Evolutionary conservation across 345 rosid species (phyloP), one percentile per base, ranked within the genome.

Genomic region (Pistacia atlantica): DNA sequence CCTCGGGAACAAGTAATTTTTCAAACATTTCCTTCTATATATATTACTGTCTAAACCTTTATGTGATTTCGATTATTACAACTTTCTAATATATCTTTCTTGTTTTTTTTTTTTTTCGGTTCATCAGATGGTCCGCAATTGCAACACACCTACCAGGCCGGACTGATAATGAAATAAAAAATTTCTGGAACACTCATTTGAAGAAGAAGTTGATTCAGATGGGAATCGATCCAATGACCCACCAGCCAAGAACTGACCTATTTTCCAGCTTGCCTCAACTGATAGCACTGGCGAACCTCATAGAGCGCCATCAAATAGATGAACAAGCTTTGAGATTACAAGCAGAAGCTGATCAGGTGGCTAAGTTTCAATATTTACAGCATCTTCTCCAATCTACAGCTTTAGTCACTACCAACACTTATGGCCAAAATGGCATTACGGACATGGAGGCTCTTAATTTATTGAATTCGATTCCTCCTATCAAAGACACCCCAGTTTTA

Each of bases 181-280:
- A 90, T 52, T 89, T 86, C 74, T 90, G 95, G 95, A 90, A 90
- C 84, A 90, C 92, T 52, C 89, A 90, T 69, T 79, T 90, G 73
- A 89, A 86, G 79, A 90, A 89, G 86, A 90, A 89, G 81, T 85
- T 92, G 78, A 83, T 90, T 73, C 87, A 90, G 80, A 90, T 92
- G 97, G 97, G 97, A n/a, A 77, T 87, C 71, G 97, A 92, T 81
- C 95, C 97, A 22, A 88, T 86, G 83, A 92, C 97, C 65, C 97
- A 92, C 79, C 87, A 85, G 73, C 93, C 93, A 20, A 88, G 91
- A 85, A 88, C 89, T 1, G 91, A 90, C 76, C 67, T 90, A 20
- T 87, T 88, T 81, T 80, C 91, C 4, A 84, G 79, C 79, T 74
- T 86, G 82, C 89, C 89, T 22, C 89, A 90, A 20, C 90, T 88